phyloP scores from a whole-genome alignment of 352 stramenopile genomes.

The Phytopythium cucurbitacearum region DNA sequence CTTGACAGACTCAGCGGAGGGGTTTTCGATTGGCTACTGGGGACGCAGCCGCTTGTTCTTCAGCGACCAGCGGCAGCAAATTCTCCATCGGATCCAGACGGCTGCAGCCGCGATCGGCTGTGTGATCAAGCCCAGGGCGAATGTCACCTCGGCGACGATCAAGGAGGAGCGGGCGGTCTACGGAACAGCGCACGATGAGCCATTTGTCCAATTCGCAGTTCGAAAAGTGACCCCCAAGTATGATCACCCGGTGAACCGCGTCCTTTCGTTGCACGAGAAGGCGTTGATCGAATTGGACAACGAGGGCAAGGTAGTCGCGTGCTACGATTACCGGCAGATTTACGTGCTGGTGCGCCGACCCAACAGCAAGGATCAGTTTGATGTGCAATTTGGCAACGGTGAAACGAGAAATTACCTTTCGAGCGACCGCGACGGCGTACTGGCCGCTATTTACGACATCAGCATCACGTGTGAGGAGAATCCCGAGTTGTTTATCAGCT shows the following conservation, averaged over 20 bases:
- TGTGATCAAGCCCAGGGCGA: constrained; percentile 30
- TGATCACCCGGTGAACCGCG: constrained; percentile 32
- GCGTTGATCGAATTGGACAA: constrained; percentile 62
- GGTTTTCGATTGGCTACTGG: constrained; percentile 61
- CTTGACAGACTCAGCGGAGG: constrained; percentile 48
- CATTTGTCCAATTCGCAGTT: constrained; percentile 71
- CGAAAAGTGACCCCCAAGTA: constrained; percentile 72
- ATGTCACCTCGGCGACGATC: constrained; percentile 35
- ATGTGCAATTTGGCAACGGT: constrained; percentile 71
- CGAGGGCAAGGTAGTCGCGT: constrained; percentile 46
- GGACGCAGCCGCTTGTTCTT: constrained; percentile 73
- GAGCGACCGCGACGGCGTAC: constrained; percentile 63
- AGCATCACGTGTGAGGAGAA: constrained; percentile 76
- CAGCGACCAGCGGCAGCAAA: constrained; percentile 42
- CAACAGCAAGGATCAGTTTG: constrained; percentile 45
- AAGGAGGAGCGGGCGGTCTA: constrained; percentile 42
- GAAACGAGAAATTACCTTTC: constrained; percentile 54
- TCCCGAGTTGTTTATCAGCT: constrained; percentile 66
- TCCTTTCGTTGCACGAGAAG: constrained; percentile 68
- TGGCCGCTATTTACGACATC: constrained; percentile 77
- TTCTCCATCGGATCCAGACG: constrained; percentile 50
- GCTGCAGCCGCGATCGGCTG: constrained; percentile 59
- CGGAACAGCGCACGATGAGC: constrained; percentile 36
- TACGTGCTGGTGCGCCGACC: constrained; percentile 63
- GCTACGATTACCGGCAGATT: constrained; percentile 59